These are phyloP conservation scores for Apiosordaria backusii DNA, from an alignment of 495 filamentous ascomycete genomes.

Conservation along the genomic window DNA sequence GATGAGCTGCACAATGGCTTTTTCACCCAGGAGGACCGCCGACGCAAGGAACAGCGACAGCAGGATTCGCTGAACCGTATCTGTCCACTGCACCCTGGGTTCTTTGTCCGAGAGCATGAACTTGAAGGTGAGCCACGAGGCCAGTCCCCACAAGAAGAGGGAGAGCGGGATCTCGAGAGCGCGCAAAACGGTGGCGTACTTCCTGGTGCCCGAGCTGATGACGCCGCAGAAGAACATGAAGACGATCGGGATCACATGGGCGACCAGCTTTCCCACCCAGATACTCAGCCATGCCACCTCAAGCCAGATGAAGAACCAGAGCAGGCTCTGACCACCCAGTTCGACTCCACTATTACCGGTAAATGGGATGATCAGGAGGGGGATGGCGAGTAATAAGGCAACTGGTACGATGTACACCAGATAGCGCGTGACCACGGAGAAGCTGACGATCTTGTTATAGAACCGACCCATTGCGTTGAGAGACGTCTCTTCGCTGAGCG, in stretches of 20 bases:
- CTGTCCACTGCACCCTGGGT: constrained; percentile 35
- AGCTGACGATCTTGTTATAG: constrained; percentile 80
- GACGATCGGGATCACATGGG: constrained; percentile 70
- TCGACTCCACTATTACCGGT: constrained; percentile 36
- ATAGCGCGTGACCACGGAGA: constrained; percentile 83
- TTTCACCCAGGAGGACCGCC: constrained; percentile 74
- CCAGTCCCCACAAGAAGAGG: constrained; percentile 80
- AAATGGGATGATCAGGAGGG: constrained; percentile 71
- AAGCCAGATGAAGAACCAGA: constrained; percentile 86
- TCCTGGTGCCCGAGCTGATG: constrained; percentile 84
- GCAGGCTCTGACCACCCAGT: constrained; percentile 49
- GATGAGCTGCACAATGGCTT: constrained; percentile 83
- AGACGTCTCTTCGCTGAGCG: constrained; percentile 50
- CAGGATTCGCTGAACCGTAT: constrained; percentile 65
- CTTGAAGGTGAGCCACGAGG: constrained; percentile 76
- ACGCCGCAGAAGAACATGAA: constrained; percentile 89
- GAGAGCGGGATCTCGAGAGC: constrained; percentile 81
- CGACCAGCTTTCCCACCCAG: constrained; percentile 82
- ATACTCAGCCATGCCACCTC: constrained; percentile 85
- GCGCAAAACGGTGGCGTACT: constrained; percentile 80
- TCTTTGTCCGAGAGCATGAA: constrained; percentile 48
- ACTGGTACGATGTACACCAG: constrained; percentile 84
- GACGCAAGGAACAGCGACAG: constrained; percentile 73
- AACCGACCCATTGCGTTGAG: constrained; percentile 82
- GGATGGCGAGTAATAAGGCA: constrained; percentile 68